Conservation (phyloP, 2,329 filamentous ascomycete species). For the Tolypocladium paradoxum region DNA sequence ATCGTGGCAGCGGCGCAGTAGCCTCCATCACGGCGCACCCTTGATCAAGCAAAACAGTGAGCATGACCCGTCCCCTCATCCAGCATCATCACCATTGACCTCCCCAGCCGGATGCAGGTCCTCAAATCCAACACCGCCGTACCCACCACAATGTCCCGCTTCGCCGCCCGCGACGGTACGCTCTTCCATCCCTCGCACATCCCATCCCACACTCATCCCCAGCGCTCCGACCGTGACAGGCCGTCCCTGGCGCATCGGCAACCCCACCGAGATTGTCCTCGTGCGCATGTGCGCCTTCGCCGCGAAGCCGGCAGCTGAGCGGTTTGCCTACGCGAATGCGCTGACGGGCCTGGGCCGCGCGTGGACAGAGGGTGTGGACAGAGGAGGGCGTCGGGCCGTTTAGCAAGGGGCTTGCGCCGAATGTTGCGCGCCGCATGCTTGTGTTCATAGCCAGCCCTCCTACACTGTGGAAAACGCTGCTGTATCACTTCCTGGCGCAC, state of each 20-base stretch:
- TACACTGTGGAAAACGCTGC: conserved; percentile 11
- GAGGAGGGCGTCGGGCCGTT: conserved; percentile 30
- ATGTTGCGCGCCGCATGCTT: conserved; percentile 22
- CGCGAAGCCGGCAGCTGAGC: conserved; percentile 22
- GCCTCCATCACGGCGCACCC: conserved; percentile 33
- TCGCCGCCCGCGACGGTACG: conserved; percentile 28
- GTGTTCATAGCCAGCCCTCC: conserved; percentile 5
- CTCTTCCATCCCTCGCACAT: background rate
- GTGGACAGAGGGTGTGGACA: conserved; percentile 22
- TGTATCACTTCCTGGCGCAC: conserved; percentile 18
- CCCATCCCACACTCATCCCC: conserved; percentile 12
- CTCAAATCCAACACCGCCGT: conserved; percentile 28
- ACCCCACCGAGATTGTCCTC: conserved; percentile 32
- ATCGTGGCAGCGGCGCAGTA: conserved; percentile 24
- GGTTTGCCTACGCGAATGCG: conserved; percentile 28
- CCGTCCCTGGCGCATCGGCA: conserved; percentile 26
- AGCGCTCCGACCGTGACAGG: conserved; percentile 15
- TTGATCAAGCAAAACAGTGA: conserved; percentile 35
- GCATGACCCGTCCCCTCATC: conserved; percentile 1
- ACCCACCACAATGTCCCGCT: conserved; percentile 25
- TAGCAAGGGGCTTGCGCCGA: conserved; percentile 26
- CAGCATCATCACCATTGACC: background rate
- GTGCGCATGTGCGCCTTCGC: conserved; percentile 36
- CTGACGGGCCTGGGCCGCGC: conserved; percentile 21
- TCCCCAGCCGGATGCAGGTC: conserved; percentile 31